Evolutionary conservation across 164 flowering plant species (phyloP).

Genomic region (Taxillus chinensis): DNA sequence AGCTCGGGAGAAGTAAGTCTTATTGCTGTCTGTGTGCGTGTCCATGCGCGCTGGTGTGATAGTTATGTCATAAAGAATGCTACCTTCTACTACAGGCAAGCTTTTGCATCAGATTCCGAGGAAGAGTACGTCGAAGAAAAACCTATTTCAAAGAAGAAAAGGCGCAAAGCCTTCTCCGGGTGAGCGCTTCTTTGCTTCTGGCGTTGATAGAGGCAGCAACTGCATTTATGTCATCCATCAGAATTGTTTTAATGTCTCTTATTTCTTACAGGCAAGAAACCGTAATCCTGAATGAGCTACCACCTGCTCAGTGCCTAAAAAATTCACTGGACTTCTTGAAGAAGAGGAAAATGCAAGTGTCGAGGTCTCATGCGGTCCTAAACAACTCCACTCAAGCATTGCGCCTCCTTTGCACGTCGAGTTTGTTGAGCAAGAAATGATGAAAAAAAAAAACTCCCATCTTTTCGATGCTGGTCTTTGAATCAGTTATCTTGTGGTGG

Average conservation of each 20-base stretch:
- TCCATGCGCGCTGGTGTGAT: background rate
- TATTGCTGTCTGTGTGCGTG: background rate
- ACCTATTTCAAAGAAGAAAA: conserved; percentile 32
- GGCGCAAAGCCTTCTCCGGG: conserved; percentile 45
- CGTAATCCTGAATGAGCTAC: conserved; percentile 55
- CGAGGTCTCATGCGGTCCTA: conserved; percentile 67
- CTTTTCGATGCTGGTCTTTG: too few species aligned
- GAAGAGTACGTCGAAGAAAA: conserved; percentile 39
- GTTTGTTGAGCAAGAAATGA: conserved; percentile 32
- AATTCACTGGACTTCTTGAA: conserved; percentile 69
- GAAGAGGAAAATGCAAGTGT: conserved; percentile 58
- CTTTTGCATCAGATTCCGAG: conserved; percentile 63
- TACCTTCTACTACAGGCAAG: conserved; percentile 42
- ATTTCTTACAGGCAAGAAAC: conserved; percentile 40
- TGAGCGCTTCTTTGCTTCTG: conserved; percentile 14
- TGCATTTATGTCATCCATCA: background rate
- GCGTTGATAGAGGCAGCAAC: background rate
- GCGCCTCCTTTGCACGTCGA: conserved; percentile 50
- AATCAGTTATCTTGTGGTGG: too few species aligned
- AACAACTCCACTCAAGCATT: conserved; percentile 76
- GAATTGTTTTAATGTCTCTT: background rate
- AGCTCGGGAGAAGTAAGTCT: conserved; percentile 61
- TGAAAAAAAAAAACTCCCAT: background rate
- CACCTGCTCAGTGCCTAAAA: conserved; percentile 54
- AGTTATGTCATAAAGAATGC: background rate